Percentiles rank a stretch among this genome's conserved stretches.
These are phyloP conservation scores for Penicillium digitatum DNA, from an alignment of 2,329 filamentous ascomycete species.

Conservation along the genomic window DNA sequence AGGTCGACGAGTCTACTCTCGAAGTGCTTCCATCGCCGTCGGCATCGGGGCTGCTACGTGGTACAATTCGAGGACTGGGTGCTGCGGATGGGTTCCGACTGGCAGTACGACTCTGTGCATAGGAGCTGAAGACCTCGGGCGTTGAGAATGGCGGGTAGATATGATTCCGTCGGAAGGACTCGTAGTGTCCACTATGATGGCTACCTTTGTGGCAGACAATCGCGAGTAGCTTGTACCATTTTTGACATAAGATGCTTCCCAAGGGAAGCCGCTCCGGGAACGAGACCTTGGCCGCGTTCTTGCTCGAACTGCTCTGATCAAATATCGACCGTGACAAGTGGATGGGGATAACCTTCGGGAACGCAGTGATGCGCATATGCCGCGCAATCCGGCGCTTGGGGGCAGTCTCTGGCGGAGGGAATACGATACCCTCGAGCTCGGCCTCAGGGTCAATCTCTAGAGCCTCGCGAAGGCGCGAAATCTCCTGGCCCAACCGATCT, in stretches of 20 bases:
- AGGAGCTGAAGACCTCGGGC: slow-evolving; percentile 70
- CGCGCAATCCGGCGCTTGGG: slow-evolving; percentile 82
- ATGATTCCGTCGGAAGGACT: slow-evolving; percentile 87
- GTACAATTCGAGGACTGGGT: slow-evolving; percentile 48
- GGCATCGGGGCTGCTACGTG: slow-evolving; percentile 29
- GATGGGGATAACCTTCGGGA: slow-evolving; percentile 85
- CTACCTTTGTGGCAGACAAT: slow-evolving; percentile 93
- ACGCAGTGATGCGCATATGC: slow-evolving; percentile 79
- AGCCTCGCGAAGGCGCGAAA: slow-evolving; percentile 63
- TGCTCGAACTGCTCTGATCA: slow-evolving; percentile 73
- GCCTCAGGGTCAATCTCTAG: slow-evolving; percentile 79
- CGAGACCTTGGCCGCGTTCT: slow-evolving; percentile 89
- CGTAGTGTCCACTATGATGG: slow-evolving; percentile 95
- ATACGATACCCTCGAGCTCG: slow-evolving; percentile 64
- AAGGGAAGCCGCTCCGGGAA: slow-evolving; percentile 85
- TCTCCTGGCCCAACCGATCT: slow-evolving; percentile 53
- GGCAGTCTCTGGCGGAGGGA: slow-evolving; percentile 70
- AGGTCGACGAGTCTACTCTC: slow-evolving; percentile 33
- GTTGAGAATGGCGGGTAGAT: slow-evolving; percentile 76
- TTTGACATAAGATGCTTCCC: slow-evolving; percentile 72
- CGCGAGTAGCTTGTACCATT: slow-evolving; percentile 77
- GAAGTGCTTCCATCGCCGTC: slow-evolving; percentile 33
- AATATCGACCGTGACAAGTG: slow-evolving; percentile 93
- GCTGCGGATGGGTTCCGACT: slow-evolving; percentile 50
- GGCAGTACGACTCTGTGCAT: slow-evolving; percentile 60